Evolutionary conservation across 2,329 filamentous ascomycete species (phyloP).

Genomic region (Ceratocystis eucalypticola): DNA sequence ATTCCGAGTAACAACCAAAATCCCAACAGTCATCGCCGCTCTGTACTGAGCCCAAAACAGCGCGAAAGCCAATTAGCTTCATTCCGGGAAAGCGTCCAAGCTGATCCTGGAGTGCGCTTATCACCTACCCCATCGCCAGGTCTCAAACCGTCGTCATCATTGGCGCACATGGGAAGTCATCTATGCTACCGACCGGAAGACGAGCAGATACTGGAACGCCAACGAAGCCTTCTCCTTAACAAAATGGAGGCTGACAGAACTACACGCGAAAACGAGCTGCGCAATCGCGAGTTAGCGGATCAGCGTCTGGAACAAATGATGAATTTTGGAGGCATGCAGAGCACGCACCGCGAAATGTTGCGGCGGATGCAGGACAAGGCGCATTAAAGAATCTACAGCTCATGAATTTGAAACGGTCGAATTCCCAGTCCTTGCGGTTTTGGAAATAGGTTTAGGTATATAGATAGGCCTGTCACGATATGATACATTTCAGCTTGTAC

Average conservation of each 20-base stretch:
- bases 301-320: conserved; percentile 60
- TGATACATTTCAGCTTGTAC: not conserved
- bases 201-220: conserved; percentile 36
- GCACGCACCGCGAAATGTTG: conserved; percentile 67
- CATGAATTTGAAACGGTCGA: not conserved
- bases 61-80: conserved; percentile 49
- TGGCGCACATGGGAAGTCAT: not conserved
- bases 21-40: conserved; percentile 41
- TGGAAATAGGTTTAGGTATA: not conserved
- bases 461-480: not conserved
- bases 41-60: conserved; percentile 29
- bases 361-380: conserved; percentile 52
- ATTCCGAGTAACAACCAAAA: conserved; percentile 33
- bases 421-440: not conserved
- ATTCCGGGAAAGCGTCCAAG: conserved; percentile 53
- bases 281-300: conserved; percentile 45
- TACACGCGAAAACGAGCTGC: conserved; percentile 43
- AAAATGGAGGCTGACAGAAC: conserved; percentile 51
- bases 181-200: conserved; percentile 26
- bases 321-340: conserved; percentile 59
- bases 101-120: conserved; percentile 30
- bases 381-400: conserved; percentile 1
- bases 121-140: not conserved
- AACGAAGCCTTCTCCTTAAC: conserved; percentile 42
- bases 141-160: conserved; percentile 12